phyloP scores from a whole-genome alignment of 108 stramenopile genomes.

The Parietichytrium sp. region DNA sequence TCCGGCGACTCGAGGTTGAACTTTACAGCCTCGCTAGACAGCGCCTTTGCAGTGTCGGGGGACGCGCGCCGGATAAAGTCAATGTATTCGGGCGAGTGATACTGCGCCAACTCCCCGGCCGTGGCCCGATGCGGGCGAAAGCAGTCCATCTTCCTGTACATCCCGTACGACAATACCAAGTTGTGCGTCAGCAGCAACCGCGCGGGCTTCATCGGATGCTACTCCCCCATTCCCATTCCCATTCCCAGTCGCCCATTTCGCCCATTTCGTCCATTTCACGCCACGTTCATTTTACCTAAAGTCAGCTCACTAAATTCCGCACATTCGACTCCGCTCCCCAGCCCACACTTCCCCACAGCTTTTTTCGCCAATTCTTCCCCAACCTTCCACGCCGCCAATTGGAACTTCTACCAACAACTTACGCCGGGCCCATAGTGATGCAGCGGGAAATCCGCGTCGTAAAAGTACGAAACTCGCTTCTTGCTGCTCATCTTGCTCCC shows the following conservation, averaged over 20 bases:
- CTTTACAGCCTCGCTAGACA: constrained; percentile 68
- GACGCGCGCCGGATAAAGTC: constrained; percentile 89
- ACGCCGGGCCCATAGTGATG: constrained; percentile 99
- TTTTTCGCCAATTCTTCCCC: too few relatives aligned
- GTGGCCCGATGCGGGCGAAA: constrained; percentile 26
- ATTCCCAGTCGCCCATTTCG: too few relatives aligned
- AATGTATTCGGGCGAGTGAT: constrained; percentile 94
- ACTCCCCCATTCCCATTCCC: too few relatives aligned
- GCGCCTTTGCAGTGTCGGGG: constrained; percentile 96
- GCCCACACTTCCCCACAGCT: too few relatives aligned
- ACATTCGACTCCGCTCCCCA: too few relatives aligned
- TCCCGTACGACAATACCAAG: constrained; percentile 85
- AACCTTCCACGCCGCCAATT: too few relatives aligned
- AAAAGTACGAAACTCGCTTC: constrained; percentile 93
- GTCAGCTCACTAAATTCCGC: too few relatives aligned
- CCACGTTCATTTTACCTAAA: too few relatives aligned
- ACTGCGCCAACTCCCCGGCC: constrained; percentile 79
- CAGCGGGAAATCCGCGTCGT: constrained; percentile 87
- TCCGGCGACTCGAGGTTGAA: constrained; percentile 56
- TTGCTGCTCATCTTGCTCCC: neutral
- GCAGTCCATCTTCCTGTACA: constrained; percentile 96
- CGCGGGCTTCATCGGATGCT: constrained; percentile 68
- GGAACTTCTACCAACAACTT: too few relatives aligned
- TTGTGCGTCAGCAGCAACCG: constrained; percentile 96
- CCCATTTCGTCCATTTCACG: too few relatives aligned